Conservation (phyloP, 73 alveolate genomes). For the Paramecium sonneborni region DNA sequence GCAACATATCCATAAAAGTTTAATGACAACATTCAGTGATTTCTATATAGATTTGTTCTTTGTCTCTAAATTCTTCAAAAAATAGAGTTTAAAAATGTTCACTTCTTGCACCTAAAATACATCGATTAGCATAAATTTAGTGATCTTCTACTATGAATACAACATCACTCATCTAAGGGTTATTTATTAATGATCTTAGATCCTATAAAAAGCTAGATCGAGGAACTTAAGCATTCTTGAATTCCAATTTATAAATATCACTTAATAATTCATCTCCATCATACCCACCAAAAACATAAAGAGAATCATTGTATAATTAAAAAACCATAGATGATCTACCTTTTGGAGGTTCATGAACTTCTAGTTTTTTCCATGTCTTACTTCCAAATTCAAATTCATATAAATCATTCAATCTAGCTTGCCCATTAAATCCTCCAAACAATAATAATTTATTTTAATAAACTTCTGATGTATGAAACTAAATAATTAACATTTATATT, state of each 20-base stretch:
- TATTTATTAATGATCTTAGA: slow-evolving; percentile 19
- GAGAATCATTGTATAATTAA: slow-evolving; percentile 81
- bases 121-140: slow-evolving; percentile 35
- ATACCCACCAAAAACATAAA: slow-evolving; percentile 86
- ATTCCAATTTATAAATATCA: slow-evolving; percentile 78
- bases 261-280: slow-evolving; percentile 80
- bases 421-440: slow-evolving; percentile 89
- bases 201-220: slow-evolving; percentile 39
- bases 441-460: slow-evolving; percentile 77
- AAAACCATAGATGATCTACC: slow-evolving; percentile 83
- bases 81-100: slow-evolving; percentile 57
- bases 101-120: slow-evolving; percentile 58
- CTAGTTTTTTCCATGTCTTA: slow-evolving; percentile 75
- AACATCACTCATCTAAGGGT: slow-evolving; percentile 63
- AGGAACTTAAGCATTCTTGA: slow-evolving; percentile 68
- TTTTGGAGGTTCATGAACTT: slow-evolving; percentile 69
- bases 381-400: slow-evolving; percentile 80
- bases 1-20: slow-evolving; percentile 57
- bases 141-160: slow-evolving; percentile 59
- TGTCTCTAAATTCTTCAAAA: slow-evolving; percentile 53
- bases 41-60: background rate
- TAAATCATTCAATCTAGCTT: slow-evolving; percentile 84
- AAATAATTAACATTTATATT: background rate
- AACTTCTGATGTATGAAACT: slow-evolving; percentile 71
- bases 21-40: slow-evolving; percentile 29